Evolutionary conservation across 2,329 filamentous ascomycete species (phyloP).

Genomic region (Penicillium brasilianum): DNA sequence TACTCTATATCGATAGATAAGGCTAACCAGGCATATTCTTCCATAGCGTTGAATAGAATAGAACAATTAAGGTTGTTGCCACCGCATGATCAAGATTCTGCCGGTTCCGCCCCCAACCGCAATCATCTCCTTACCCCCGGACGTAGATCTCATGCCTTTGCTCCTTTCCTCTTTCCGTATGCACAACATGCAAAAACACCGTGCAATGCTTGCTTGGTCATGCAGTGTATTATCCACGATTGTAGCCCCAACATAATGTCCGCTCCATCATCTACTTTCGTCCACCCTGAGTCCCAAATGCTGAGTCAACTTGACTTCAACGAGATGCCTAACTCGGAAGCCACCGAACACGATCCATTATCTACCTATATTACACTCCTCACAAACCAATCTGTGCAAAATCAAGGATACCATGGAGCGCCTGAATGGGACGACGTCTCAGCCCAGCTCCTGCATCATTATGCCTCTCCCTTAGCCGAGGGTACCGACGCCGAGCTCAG

Average conservation of each 20-base stretch:
- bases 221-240: neutral
- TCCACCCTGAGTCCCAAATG: neutral
- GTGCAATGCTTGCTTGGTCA: neutral
- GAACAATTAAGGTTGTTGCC: neutral
- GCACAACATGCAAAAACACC: neutral
- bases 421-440: neutral
- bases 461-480: neutral
- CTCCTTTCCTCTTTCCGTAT: neutral
- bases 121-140: neutral
- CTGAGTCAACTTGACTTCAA: neutral
- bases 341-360: neutral
- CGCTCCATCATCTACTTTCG: neutral
- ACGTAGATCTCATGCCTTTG: slow-evolving; percentile 1
- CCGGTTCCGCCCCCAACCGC: neutral
- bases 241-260: neutral
- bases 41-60: neutral
- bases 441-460: neutral
- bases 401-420: neutral
- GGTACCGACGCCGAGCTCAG: neutral
- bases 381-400: neutral
- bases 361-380: slow-evolving; percentile 1
- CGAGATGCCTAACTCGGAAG: neutral
- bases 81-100: neutral
- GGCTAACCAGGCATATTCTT: neutral
- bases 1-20: neutral